Evolutionary conservation across 768 basidiomycete species (phyloP).

Genomic region (Lactarius pseudohatsudake): DNA sequence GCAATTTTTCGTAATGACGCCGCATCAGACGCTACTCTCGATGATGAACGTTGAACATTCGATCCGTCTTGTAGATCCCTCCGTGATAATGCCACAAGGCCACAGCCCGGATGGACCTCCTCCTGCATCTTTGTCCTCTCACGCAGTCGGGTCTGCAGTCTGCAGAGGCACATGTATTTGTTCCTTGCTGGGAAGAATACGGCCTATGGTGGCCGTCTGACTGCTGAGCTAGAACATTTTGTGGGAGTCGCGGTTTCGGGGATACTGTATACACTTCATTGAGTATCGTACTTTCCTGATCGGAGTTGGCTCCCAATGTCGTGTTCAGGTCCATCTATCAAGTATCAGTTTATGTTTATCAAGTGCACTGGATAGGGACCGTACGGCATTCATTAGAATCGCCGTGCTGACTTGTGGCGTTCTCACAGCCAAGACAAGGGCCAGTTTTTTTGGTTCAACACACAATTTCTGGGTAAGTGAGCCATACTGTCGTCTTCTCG

Average conservation of each 20-base stretch:
- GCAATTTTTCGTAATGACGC: background rate
- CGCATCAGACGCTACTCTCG: background rate
- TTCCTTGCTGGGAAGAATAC: conserved; percentile 12
- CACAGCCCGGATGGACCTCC: background rate
- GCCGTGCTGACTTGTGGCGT: background rate
- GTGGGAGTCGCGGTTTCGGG: background rate
- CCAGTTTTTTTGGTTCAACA: background rate
- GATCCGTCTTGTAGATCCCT: background rate
- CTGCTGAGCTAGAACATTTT: background rate
- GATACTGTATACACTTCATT: background rate
- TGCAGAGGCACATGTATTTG: conserved; percentile 4
- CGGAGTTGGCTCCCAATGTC: background rate
- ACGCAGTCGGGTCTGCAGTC: background rate
- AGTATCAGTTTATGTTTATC: conserved; percentile 4
- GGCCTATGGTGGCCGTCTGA: background rate
- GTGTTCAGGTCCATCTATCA: background rate
- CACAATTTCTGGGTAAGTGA: background rate
- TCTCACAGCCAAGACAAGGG: background rate
- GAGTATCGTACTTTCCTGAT: background rate
- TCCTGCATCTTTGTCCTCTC: background rate
- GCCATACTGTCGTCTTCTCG: background rate
- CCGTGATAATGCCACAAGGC: background rate
- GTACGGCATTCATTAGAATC: conserved; percentile 1
- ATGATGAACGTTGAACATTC: background rate
- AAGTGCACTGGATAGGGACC: background rate